A percentile compares a stretch with the other conserved stretches of the same genome.
Conservation (phyloP, 495 filamentous ascomycete genomes). For the Hyaloscypha finlandica region DNA sequence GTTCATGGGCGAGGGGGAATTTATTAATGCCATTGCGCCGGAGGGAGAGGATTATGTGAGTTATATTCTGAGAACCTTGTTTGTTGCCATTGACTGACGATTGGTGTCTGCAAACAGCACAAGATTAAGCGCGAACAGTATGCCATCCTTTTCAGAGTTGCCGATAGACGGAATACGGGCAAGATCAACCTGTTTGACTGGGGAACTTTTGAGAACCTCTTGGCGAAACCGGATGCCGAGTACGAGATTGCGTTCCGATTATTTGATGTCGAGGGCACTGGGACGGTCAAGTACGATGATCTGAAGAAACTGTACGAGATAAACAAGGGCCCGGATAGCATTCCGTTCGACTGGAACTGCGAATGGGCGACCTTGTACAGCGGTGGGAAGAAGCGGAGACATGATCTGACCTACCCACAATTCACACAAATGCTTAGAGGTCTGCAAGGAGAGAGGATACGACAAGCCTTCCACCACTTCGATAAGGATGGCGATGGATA, state of each 20-base stretch:
- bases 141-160: slow-evolving; percentile 85
- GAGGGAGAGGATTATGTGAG: slow-evolving; percentile 87
- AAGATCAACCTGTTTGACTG: slow-evolving; percentile 81
- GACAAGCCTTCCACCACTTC: slow-evolving; percentile 90
- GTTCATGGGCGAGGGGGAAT: slow-evolving; percentile 80
- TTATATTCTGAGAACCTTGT: slow-evolving; percentile 26
- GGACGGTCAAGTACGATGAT: slow-evolving; percentile 82
- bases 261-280: slow-evolving; percentile 82
- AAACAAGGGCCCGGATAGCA: slow-evolving; percentile 76
- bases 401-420: slow-evolving; percentile 91
- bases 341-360: slow-evolving; percentile 96
- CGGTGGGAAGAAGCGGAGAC: slow-evolving; percentile 78
- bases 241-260: slow-evolving; percentile 98
- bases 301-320: slow-evolving; percentile 78
- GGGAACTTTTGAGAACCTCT: slow-evolving; percentile 89
- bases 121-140: slow-evolving; percentile 97
- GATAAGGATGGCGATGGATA: slow-evolving; percentile 96
- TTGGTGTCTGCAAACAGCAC: slow-evolving; percentile 60
- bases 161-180: slow-evolving; percentile 73
- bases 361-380: slow-evolving; percentile 97
- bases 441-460: slow-evolving; percentile 90
- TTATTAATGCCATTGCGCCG: slow-evolving; percentile 88
- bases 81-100: slow-evolving; percentile 26
- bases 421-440: slow-evolving; percentile 98
- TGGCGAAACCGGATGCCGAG: slow-evolving; percentile 93